Evolutionary conservation across 495 filamentous ascomycete genomes (phyloP), one percentile per base, ranked within the genome.

Genomic region (Penicillium goetzii): DNA sequence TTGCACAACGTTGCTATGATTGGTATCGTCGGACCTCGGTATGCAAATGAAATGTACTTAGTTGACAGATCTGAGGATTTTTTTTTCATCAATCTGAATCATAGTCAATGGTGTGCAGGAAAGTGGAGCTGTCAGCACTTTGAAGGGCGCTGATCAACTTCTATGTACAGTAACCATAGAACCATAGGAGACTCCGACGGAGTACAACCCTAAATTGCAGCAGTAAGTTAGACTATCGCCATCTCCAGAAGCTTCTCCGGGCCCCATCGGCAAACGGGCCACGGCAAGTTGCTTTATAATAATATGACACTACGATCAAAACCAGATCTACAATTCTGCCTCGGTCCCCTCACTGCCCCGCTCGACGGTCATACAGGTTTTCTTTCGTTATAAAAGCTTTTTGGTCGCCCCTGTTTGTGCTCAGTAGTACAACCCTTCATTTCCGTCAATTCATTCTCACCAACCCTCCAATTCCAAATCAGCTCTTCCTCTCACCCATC

Each of bases 241-340:
- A 40, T 65, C 71, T 75, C 69, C 67, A 73, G 73, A 73, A 75
- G 55, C 67, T 75, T 73, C 73, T 73, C 68, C 65, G 70, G 53
- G 55, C 52, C 57, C 60, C 50, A 58, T 49, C 67, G 50, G 56
- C 47, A 66, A 61, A 47, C 47, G n/a, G n/a, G n/a, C n/a, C n/a
- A n/a, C n/a, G 19, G 54, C 52, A 54, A 53, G 9, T 62, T 68
- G 73, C 63, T 72, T 75, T 68, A 57, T 73, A 70, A 57, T 73
- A 70, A 73, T 69, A 25, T 25, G 43, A 23, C 43, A 47, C 19
- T 23, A 23, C 4, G 8, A 47, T 25, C 55, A 28, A 28, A 19
- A 38, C 34, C 33, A 14, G 25, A 32, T 43, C n/a, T 36, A 8
- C 12, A 17, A 45, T 49, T 61, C 40, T 63, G 61, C 70, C 65